Base-by-base conservation (phyloP, 805 yeast genomes). In the Sungouiella thailandica region DNA sequence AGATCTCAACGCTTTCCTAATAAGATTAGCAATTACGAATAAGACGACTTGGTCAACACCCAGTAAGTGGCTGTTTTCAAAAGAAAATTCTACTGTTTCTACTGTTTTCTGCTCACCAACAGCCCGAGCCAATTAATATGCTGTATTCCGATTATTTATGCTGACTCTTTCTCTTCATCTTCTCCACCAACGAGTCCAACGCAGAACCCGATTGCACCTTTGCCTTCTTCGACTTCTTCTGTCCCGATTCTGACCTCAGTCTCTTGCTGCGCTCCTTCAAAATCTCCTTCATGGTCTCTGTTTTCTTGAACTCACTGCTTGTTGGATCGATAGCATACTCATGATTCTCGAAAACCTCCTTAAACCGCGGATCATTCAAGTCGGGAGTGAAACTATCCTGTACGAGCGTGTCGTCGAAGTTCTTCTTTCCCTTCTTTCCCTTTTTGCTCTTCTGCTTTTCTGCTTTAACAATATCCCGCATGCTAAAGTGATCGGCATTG, bases 301-400 rank as follows among this genome's bases (percentile, higher is more conserved):
- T 89, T 59, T 81, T 78, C 64, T 84, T 88, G 69, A 76, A 90
- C 55, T 86, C 95, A n/a, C 94, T 83, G 52, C 72, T 78, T 14
- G 94, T 80, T 15, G 97, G 95, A 60, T 94, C 98, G 54, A 94
- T 88, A 9, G 96, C 96, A 60, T 78, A 93, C 41, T 83, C 93
- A 43, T 85, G 96, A 41, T 78, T 80, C 50, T 87, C 87, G 52
- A 81, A 86, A 43, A 88, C 68, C 44, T 83, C 94, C 29, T 72
- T 72, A 68, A 93, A 93, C 63, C 98, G 80, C 11, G 83, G 79
- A 68, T 93, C 98, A 26, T 68, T 66, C 50, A 85, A 74, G 50
- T 86, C 88, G 28, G 88, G 74, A 44, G 73, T 67, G 58, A 84
- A 80, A 18, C 58, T 62, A 30, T 65, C 76, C 39, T 65, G 75